Percentiles rank a stretch among this genome's conserved stretches.
Conservation (phyloP, 345 rosid species). For the Eucalyptus regnans region DNA sequence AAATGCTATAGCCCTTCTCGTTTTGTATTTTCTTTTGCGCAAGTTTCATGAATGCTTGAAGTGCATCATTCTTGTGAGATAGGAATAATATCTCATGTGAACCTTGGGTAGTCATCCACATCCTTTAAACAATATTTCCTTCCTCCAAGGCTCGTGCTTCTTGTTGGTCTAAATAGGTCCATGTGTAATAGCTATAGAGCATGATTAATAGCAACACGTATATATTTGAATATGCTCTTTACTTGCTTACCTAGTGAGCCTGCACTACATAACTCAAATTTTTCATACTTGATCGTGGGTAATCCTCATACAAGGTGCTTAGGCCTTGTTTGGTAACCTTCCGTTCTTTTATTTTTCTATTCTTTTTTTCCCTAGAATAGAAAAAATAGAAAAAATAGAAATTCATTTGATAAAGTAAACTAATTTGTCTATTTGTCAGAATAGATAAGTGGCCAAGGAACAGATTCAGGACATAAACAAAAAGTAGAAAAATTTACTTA, state of each 20-base stretch:
- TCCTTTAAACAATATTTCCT: background rate
- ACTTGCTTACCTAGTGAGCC: background rate
- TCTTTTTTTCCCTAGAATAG: too few species aligned
- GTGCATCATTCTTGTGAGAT: background rate
- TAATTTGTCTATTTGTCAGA: too few species aligned
- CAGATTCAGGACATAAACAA: fast-evolving
- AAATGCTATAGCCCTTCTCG: background rate
- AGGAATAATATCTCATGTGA: background rate
- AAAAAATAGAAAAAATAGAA: too few species aligned
- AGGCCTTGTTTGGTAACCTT: too few species aligned
- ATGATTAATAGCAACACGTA: background rate
- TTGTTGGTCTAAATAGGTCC: background rate
- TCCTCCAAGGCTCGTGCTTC: background rate
- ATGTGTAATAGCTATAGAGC: background rate
- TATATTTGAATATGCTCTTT: background rate
- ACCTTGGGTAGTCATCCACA: background rate
- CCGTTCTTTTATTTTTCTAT: too few species aligned
- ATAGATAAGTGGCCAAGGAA: too few species aligned
- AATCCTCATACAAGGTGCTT: background rate
- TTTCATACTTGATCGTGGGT: background rate
- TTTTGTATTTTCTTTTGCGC: background rate
- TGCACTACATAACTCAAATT: background rate
- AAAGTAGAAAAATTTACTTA: too few species aligned
- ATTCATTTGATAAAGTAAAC: too few species aligned
- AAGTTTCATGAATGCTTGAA: background rate